Evolutionary conservation across 768 basidiomycete genomes (phyloP), one percentile per base, ranked within the genome.

Genomic region (Boletales sp.): DNA sequence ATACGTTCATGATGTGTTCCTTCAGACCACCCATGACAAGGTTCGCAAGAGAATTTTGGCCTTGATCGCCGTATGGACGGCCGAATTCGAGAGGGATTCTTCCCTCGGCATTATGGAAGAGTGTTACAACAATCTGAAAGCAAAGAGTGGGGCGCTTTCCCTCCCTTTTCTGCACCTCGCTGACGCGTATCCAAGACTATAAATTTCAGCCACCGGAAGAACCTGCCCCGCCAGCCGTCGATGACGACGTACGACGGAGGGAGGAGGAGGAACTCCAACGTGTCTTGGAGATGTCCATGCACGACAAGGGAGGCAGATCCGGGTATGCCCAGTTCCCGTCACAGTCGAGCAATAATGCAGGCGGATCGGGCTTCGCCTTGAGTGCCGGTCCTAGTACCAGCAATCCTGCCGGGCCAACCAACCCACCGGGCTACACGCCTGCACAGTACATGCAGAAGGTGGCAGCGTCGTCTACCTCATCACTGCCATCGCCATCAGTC

Each of bases 201-300:
- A 88, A 83, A 57, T 90, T 90, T 54, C 81, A 86, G 44, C 61
- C 72, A 13, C 73, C 77, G 2, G 63, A 76, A 28, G 86, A 90
- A 60, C 73, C 82, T 14, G 76, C 82, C 4, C 87, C 89, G 0
- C 85, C 82, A 1, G 63, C 80, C 0, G 81, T 84, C 13, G 89
- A 90, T 54, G 91, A 92, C 53, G 90, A 90, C 12, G 80, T 82
- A 38, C 80, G 89, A 12, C 76, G 90, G 12, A 80, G 81, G 51
- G 95, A 98, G 64, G 95, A 97, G 61, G 95, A 95, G 61, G 95
- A 98, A 57, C 82, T 98, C 2, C 90, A 93, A 61, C 83, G 93
- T 5, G 95, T 86, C 0, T 75, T 98, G 25, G 94, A 95, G 62
- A 84, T 96, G 72, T 91, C 88, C n/a, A 86, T 93, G 72, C 83